Percentiles rank a stretch among this genome's conserved stretches.
These are phyloP conservation scores for Vigna unguiculata DNA, from an alignment of 306 rosid genomes.

Conservation along the genomic window DNA sequence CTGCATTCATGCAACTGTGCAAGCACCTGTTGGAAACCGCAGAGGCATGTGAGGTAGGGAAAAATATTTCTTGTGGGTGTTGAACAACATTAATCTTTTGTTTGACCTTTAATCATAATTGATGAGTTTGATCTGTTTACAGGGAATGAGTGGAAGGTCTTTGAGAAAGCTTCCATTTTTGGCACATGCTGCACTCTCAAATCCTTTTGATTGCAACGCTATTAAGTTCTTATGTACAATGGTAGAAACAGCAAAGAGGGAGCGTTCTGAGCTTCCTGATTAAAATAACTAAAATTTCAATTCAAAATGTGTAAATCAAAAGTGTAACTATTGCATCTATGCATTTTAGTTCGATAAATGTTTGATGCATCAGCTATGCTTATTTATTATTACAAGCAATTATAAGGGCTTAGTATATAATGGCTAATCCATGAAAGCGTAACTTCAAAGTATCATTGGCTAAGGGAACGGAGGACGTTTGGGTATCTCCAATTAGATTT, in stretches of 20 bases:
- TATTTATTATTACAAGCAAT: slow-evolving; percentile 45
- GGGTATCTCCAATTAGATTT: too few species aligned
- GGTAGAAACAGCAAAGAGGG: slow-evolving; percentile 82
- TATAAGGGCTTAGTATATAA: not conserved
- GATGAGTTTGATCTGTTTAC: slow-evolving; percentile 32
- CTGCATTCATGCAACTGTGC: slow-evolving; percentile 54
- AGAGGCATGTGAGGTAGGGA: slow-evolving; percentile 85
- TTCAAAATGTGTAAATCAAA: slow-evolving; percentile 31
- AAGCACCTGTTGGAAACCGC: slow-evolving; percentile 78
- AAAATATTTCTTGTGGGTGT: slow-evolving; percentile 28
- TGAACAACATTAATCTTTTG: slow-evolving; percentile 34
- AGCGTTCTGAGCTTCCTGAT: slow-evolving; percentile 84
- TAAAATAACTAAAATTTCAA: slow-evolving; percentile 47
- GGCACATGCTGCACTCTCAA: slow-evolving; percentile 76
- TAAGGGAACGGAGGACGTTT: too few species aligned
- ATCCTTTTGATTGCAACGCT: slow-evolving; percentile 74
- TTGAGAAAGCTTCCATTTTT: slow-evolving; percentile 96
- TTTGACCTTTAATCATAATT: slow-evolving; percentile 32
- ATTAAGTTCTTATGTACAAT: slow-evolving; percentile 73
- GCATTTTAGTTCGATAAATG: slow-evolving; percentile 31
- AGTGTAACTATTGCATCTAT: slow-evolving; percentile 29
- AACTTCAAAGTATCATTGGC: too few species aligned
- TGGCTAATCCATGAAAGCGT: not conserved
- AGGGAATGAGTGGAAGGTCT: slow-evolving; percentile 96
- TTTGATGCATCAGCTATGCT: slow-evolving; percentile 26